Evolutionary conservation across 106 monocot species (phyloP), one percentile per base, ranked within the genome.

Genomic region (Acorus gramineus): DNA sequence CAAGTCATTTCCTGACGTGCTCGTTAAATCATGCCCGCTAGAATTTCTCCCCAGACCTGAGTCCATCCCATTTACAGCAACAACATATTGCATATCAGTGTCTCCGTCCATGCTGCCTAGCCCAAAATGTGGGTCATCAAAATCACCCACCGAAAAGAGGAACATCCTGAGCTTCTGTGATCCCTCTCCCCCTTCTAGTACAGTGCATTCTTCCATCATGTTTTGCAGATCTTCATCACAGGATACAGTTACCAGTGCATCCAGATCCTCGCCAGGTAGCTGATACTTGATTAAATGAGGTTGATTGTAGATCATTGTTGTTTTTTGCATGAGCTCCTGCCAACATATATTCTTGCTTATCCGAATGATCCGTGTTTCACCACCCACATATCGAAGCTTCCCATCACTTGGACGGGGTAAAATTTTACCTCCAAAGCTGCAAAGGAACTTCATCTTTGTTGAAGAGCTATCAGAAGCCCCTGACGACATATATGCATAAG

Each of bases 361-460:
- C 63, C 83, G 62, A 49, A 98, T 70, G 59, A 98, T 79, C 8
- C 77, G 82, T 64, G 87, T 98, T 52, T 91, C 85, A 7, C 96
- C 96, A 63, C 96, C 96, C 7, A 98, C 96, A 77, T 98, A 98
- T 58, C 96, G 77, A 10, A 91, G 72, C 66, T 87, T 85, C n/a
- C 85, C 85, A 69, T 98, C 96, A 73, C 83, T 85, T 46, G 96
- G 91, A 47, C 96, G 66, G 2, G 95, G 90, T 70, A 95, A 74
- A 65, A 95, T 81, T 66, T 75, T 86, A 54, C 95, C 95, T 69
- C 90, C 95, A 73, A 86, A 95, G 63, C 84, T 95, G 56, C 84
- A 90, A 4, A 95, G 80, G 43, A 90, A 77, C 70, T 86, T 95
- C 53, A 89, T 81, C 66, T 55, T 86, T 42, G 66, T 62, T 63